Percentiles rank a stretch among this genome's conserved stretches.
phyloP scores from a whole-genome alignment of 805 yeast genomes.

The Pichia heedii region DNA sequence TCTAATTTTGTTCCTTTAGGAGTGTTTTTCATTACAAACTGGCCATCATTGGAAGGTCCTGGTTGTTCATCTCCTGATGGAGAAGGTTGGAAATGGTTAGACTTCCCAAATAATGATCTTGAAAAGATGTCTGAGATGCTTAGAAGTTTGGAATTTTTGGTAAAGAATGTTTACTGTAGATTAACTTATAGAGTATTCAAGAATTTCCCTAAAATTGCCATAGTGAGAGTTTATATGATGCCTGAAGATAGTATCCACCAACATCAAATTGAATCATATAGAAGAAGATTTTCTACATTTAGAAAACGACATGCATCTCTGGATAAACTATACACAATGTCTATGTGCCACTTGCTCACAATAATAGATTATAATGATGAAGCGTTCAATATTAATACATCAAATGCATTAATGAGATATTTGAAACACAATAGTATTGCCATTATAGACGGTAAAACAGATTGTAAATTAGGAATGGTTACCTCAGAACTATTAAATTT shows the following conservation, averaged over 20 bases:
- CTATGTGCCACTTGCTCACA: slow-evolving; percentile 30
- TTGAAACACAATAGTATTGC: not conserved
- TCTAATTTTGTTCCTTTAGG: slow-evolving; percentile 39
- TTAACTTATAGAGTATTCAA: slow-evolving; percentile 34
- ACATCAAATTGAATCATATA: slow-evolving; percentile 27
- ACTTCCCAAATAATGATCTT: slow-evolving; percentile 29
- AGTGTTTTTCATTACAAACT: slow-evolving; percentile 32
- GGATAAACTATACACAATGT: slow-evolving; percentile 21
- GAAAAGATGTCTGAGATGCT: slow-evolving; percentile 13
- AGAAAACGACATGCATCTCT: slow-evolving; percentile 29
- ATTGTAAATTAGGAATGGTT: too few species aligned
- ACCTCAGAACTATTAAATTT: slow-evolving; percentile 13
- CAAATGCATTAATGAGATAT: slow-evolving; percentile 7
- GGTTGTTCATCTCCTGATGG: slow-evolving; percentile 27
- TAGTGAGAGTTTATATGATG: slow-evolving; percentile 38
- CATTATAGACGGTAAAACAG: too few species aligned
- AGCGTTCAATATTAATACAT: slow-evolving; percentile 29
- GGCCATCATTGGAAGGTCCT: slow-evolving; percentile 33
- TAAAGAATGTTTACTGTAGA: slow-evolving; percentile 31
- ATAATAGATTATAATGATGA: slow-evolving; percentile 34
- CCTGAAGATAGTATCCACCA: slow-evolving; percentile 36
- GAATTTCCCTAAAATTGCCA: slow-evolving; percentile 16
- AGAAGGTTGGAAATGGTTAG: slow-evolving; percentile 51
- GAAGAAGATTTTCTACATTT: slow-evolving; percentile 25
- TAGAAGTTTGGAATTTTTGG: slow-evolving; percentile 35